phyloP scores from a whole-genome alignment of 495 filamentous ascomycete species.

The Trichoderma asperelloides region DNA sequence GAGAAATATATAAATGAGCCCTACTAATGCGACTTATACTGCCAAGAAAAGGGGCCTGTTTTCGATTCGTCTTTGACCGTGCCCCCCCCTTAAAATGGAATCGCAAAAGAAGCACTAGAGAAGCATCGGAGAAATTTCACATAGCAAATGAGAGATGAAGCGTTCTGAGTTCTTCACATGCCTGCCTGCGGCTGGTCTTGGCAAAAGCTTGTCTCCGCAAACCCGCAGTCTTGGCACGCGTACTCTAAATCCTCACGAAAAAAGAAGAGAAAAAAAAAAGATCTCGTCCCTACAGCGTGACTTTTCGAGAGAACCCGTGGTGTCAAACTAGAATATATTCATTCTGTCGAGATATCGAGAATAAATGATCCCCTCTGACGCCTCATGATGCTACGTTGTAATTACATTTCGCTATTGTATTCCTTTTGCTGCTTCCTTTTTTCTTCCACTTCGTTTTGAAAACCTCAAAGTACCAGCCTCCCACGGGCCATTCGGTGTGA shows the following conservation, averaged over 20 bases:
- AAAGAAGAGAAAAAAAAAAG: background rate
- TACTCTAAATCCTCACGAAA: background rate
- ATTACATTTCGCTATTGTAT: background rate
- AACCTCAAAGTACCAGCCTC: background rate
- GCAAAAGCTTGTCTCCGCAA: constrained; percentile 7
- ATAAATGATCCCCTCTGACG: background rate
- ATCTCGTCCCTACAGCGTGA: background rate
- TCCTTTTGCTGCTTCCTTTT: background rate
- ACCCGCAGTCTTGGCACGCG: background rate
- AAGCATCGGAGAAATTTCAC: no score
- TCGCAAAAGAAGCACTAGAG: no score
- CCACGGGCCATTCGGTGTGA: background rate
- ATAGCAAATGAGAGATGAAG: background rate
- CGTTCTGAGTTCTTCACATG: background rate
- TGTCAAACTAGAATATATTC: background rate
- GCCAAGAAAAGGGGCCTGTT: no score
- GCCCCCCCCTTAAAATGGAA: no score
- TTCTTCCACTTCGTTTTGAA: background rate
- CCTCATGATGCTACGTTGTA: background rate
- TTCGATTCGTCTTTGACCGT: no score
- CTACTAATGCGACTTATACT: no score
- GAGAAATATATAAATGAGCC: no score
- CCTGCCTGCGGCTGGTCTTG: background rate
- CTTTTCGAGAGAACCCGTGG: no score
- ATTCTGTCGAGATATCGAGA: background rate